Conservation (phyloP, 345 rosid species). For the Cardamine resedifolia region DNA sequence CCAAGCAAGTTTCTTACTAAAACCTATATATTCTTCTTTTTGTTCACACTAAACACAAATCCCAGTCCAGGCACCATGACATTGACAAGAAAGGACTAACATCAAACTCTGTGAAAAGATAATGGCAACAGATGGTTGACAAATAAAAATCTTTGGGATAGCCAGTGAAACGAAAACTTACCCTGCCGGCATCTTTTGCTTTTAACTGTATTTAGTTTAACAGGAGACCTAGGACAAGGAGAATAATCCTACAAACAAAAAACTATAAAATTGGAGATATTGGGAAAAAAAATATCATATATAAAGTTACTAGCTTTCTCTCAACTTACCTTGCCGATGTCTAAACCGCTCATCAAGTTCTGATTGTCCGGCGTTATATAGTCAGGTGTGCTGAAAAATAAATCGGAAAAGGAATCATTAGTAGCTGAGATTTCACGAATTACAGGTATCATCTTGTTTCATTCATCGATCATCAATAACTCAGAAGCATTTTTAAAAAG, state of each 20-base stretch:
- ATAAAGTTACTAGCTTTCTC: background rate
- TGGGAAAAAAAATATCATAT: background rate
- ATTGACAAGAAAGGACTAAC: background rate
- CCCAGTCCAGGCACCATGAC: background rate
- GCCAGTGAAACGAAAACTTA: slow-evolving; percentile 30
- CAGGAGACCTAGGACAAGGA: slow-evolving; percentile 90
- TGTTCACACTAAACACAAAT: background rate
- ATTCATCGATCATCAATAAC: background rate
- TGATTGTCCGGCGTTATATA: slow-evolving; percentile 93
- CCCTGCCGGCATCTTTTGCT: slow-evolving; percentile 62
- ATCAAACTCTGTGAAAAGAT: background rate
- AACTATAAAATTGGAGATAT: background rate
- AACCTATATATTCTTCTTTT: background rate
- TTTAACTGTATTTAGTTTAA: slow-evolving; percentile 61
- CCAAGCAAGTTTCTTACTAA: background rate
- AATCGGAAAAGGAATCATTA: background rate
- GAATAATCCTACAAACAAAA: slow-evolving; percentile 58
- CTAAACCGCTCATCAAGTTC: slow-evolving; percentile 50
- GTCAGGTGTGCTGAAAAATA: slow-evolving; percentile 82
- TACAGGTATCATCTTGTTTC: background rate
- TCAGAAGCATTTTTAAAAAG: background rate
- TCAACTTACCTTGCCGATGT: slow-evolving; percentile 58
- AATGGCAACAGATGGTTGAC: background rate
- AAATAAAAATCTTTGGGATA: background rate
- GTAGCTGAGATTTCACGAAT: background rate